Evolutionary conservation across 106 monocot species (phyloP), one percentile per base, ranked within the genome.

Genomic region (Dendrobium catenatum): DNA sequence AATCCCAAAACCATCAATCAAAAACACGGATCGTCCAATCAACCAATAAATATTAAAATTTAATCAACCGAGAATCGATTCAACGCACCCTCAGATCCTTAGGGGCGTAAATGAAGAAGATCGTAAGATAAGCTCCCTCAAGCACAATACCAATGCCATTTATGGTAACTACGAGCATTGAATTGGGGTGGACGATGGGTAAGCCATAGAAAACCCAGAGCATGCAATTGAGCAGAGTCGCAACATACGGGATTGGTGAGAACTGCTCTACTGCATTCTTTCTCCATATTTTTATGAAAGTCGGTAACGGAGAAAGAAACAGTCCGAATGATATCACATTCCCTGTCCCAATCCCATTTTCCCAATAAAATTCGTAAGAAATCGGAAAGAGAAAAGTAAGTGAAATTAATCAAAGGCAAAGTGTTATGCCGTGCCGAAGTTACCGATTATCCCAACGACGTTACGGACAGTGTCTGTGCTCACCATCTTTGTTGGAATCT

Each of bases 201-300:
- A 88, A 48, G 33, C 91, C 91, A 79, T 91, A 91, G 88, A 88
- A 81, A 48, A 88, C 85, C 91, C 91, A 91, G 20, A 91, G 43
- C 66, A 85, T 76, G 68, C 91, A 91, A 72, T 91, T 91, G 75
- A 91, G 77, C 26, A 91, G 49, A 0, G 88, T 88, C 24, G 91
- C 91, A 9, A 91, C 51, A 84, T 91, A 91, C 0, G 91, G 91
- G 10, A 83, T 68, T 18, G 91, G 86, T 0, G 91, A 91, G 91
- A 78, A 91, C 27, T 85, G 48, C 75, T 91, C 85, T 75, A 89
- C 91, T 20, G 85, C 84, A 54, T 83, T 88, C 81, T 77, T 85
- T 85, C 79, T 85, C 77, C 37, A 70, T 55, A 91, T 91, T 49
- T 26, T 80, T 19, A 40, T 9, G 61, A 91, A 91, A 1, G 91